Evolutionary conservation across 306 rosid genomes (phyloP).

Genomic region (Amphicarpaea edgeworthii): DNA sequence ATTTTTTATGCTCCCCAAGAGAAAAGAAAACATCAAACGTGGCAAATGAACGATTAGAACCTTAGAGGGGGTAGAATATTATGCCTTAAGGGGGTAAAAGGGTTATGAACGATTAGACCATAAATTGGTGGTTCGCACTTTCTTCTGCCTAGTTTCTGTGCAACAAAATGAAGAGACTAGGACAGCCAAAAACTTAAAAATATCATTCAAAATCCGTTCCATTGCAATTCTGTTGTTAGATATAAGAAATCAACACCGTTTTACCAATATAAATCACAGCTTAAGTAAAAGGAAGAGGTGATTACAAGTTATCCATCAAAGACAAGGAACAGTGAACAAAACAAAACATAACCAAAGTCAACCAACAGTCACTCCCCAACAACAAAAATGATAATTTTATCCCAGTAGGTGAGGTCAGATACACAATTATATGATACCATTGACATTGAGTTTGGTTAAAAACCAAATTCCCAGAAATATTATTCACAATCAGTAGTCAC

Average conservation of each 20-base stretch:
- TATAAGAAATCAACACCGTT: conserved; percentile 30
- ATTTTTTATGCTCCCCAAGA: not conserved
- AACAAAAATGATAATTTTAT: not conserved
- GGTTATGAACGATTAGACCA: no score
- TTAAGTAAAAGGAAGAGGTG: not conserved
- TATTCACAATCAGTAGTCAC: not conserved
- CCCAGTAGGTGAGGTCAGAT: not conserved
- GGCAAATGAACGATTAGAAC: not conserved
- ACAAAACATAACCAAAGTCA: not conserved
- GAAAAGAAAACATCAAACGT: not conserved
- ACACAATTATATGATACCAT: not conserved
- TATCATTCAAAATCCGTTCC: conserved; percentile 21
- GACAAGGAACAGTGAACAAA: conserved; percentile 17
- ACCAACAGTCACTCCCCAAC: not conserved
- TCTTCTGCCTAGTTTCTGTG: conserved; percentile 4
- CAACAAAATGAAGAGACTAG: conserved; percentile 24
- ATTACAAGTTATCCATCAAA: conserved; percentile 29
- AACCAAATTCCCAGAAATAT: not conserved
- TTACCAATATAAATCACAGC: conserved; percentile 37
- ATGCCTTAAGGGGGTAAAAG: no score
- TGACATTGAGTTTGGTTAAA: not conserved
- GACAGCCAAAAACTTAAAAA: conserved; percentile 3
- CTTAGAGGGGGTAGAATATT: no score
- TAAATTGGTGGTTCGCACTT: not conserved
- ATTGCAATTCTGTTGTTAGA: conserved; percentile 11